phyloP scores from a whole-genome alignment of 192 early-diverging fungal species.

The Phlyctochytrium arcticum region DNA sequence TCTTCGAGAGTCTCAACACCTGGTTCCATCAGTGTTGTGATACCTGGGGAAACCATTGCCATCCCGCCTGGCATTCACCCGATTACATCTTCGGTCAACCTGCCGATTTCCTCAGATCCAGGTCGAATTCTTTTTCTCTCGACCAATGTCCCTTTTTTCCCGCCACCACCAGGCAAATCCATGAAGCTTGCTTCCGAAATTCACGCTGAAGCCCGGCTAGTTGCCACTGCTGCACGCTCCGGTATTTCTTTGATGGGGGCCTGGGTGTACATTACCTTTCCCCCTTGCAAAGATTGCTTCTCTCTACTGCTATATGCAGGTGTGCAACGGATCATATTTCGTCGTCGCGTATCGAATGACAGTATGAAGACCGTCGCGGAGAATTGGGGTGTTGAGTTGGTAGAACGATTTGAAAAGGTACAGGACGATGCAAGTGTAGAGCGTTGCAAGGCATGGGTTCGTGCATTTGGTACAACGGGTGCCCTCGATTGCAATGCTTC shows the following conservation, averaged over 20 bases:
- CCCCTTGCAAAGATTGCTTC: conserved; percentile 29
- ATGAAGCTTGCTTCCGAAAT: conserved; percentile 12
- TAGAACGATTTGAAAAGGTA: conserved; percentile 5
- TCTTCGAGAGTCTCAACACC: no score
- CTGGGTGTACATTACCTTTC: conserved; percentile 19
- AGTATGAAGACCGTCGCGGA: conserved; percentile 1
- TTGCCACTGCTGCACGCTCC: not conserved
- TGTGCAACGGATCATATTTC: conserved; percentile 16
- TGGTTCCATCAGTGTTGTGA: no score
- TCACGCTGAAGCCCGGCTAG: conserved; percentile 16
- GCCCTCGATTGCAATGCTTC: no score
- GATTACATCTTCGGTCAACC: not conserved
- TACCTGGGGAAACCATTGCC: no score
- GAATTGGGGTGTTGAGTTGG: conserved; percentile 22
- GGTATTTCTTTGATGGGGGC: conserved; percentile 4
- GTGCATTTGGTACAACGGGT: no score
- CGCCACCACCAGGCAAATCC: conserved; percentile 1
- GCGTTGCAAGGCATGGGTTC: not conserved
- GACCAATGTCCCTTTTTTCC: conserved; percentile 22
- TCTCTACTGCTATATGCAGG: conserved; percentile 18
- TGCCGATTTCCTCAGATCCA: not conserved
- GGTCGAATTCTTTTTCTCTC: not conserved
- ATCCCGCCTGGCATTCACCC: no score
- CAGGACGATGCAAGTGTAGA: not conserved
- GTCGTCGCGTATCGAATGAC: not conserved